Base-by-base conservation (phyloP, 2,329 filamentous ascomycete species). In the Trichoderma citrinoviride region DNA sequence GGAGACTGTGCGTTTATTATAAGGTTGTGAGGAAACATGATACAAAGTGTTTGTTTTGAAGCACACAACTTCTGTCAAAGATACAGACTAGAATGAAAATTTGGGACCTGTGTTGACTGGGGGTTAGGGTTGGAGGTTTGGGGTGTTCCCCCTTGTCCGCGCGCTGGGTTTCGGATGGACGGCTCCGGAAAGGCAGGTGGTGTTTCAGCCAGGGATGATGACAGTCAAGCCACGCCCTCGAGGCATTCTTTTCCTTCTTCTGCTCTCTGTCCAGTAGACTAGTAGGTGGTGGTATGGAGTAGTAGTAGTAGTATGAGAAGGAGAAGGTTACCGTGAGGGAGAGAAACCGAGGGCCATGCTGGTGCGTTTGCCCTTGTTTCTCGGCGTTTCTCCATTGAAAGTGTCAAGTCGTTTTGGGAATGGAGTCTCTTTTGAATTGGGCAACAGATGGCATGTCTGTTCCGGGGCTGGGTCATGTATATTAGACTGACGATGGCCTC, bases 101-200 rank as follows among this genome's bases (percentile, higher is more conserved):
- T n/a, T n/a, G n/a, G n/a, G n/a, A n/a, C n/a, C n/a, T n/a, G n/a
- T n/a, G 15, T 21, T 17, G 15, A 40, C 37, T 40, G 40, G 23
- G 54, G 54, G 12, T 29, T 23, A 61, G 15, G 58, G 23, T 27
- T 27, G 14, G 55, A 37, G 27, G 50, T 7, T 21, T 44, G 3
- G 19, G 37, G 56, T 12, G n/a, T 14, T 17, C 12, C 23, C 37
- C 58, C 37, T 33, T 53, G 58, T 43, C 43, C 15, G 58, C 8
- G 21, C 58, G n/a, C 41, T 61, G 58, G 47, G 58, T 61, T 61
- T 61, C 47, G 47, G 47, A 53, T 53, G 47, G 47, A 53, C 44
- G 47, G 47, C 33, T 61, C 58, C 47, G 37, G 52, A 61, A 52
- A 61, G 58, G 58, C 58, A 61, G 47, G 58, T 61, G 58, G 58